A percentile compares a stretch with the other conserved stretches of the same genome.
Conservation (phyloP, 2,329 filamentous ascomycete species). For the Curvularia lunata region DNA sequence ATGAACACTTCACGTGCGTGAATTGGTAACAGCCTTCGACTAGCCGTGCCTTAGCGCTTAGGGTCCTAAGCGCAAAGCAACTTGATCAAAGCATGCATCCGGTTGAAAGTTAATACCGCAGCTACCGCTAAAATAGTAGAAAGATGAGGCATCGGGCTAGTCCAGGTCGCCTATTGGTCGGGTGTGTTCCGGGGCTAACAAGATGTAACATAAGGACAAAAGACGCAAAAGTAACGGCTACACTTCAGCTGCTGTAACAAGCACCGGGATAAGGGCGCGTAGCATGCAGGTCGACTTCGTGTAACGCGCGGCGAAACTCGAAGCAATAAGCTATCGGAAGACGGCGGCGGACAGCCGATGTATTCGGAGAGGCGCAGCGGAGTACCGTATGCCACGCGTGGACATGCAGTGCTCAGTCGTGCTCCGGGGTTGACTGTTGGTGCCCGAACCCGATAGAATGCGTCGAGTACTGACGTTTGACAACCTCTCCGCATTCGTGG, state of each 20-base stretch:
- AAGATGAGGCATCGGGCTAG: neutral
- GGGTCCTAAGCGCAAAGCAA: neutral
- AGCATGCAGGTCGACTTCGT: neutral
- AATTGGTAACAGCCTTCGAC: neutral
- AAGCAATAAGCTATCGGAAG: neutral
- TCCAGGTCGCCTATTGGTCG: neutral
- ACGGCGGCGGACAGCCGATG: neutral
- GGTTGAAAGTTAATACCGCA: neutral
- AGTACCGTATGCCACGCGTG: too few species aligned
- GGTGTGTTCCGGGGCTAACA: neutral
- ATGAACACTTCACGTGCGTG: neutral
- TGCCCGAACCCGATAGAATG: neutral
- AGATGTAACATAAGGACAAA: neutral
- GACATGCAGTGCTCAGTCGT: neutral
- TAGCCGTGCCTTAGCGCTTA: neutral
- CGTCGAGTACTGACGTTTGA: neutral
- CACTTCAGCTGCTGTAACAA: neutral
- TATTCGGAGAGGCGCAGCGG: neutral
- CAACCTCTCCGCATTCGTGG: conserved; percentile 5
- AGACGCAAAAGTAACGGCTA: neutral
- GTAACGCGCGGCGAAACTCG: neutral
- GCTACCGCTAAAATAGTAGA: neutral
- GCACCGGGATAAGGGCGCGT: neutral
- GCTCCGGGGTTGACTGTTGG: neutral
- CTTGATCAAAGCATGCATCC: neutral